Base-by-base conservation (phyloP, 2,329 filamentous ascomycete species). In the Colletotrichum limetticola region DNA sequence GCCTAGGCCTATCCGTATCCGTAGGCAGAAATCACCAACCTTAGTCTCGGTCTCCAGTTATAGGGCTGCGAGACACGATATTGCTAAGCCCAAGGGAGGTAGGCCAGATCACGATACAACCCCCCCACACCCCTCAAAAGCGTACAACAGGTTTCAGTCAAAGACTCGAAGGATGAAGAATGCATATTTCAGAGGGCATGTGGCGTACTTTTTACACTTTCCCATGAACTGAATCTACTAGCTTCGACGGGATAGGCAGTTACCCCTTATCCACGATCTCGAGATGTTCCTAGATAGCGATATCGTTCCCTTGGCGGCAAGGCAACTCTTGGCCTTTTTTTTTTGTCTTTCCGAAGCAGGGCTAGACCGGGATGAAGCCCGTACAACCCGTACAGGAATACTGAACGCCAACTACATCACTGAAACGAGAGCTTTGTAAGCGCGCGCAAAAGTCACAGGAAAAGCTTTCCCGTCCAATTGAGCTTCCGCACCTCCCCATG, bases 51-150 rank as follows among this genome's bases (percentile, higher is more conserved):
- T 35, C 61, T 53, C 61, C 46, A 64, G n/a, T 64, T 64, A 53
- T 37, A 64, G 61, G 61, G 61, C 61, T 64, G 61, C n/a, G 46
- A 22, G 42, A 11, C 42, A n/a, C 19, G 42, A 49, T 49, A n/a
- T n/a, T n/a, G 16, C 42, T 49, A 49, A n/a, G 42, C 42, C 42
- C 3, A 35, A 35, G 32, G 32, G 1, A 11, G 42, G 16, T 49
- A 4, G 42, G 19, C 42, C 19, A n/a, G 42, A n/a, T 49, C 42
- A 49, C 42, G 42, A n/a, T 7, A 49, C 42, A n/a, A n/a, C 42
- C 42, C 42, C 42, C 42, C 42, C 16, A 49, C 16, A 49, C 19
- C 42, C 42, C 42, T 49, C 42, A 49, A 49, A 49, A n/a, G 8
- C 6, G 6, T 3, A 3, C 14, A 46, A 4, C 42, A 49, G 19